phyloP scores from a whole-genome alignment of 1,139 yeast genomes.

The Kodamaea alishanica region DNA sequence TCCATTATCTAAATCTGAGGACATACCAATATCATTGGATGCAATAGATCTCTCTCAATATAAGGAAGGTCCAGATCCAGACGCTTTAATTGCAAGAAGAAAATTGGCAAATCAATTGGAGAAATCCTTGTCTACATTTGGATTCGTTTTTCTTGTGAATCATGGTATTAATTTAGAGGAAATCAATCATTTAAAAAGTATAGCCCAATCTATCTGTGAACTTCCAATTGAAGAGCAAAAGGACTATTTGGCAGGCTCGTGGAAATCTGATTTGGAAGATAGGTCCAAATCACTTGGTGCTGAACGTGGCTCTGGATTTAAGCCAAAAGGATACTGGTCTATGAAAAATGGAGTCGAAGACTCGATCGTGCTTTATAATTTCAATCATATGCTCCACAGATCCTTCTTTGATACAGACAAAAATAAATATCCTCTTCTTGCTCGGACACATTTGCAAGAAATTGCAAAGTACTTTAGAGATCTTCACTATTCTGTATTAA shows the following conservation, averaged over 20 bases:
- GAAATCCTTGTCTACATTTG: conserved; percentile 21
- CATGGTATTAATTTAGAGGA: conserved; percentile 19
- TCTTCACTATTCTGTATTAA: conserved; percentile 21
- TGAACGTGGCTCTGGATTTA: conserved; percentile 30
- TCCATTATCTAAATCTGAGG: conserved; percentile 11
- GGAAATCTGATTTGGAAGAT: conserved; percentile 13
- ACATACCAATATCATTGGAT: conserved; percentile 15
- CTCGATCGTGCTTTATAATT: conserved; percentile 28
- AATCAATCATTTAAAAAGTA: conserved; percentile 18
- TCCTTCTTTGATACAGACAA: conserved; percentile 18
- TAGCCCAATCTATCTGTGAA: conserved; percentile 23
- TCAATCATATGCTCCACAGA: conserved; percentile 23
- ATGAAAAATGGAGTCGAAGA: conserved; percentile 31
- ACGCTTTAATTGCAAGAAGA: conserved; percentile 12
- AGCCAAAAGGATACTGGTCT: conserved; percentile 31
- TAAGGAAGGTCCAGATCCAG: conserved; percentile 16
- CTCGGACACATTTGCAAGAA: conserved; percentile 21
- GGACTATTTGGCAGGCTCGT: conserved; percentile 25
- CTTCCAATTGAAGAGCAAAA: conserved; percentile 19
- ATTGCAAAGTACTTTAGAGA: conserved; percentile 23
- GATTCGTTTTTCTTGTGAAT: conserved; percentile 20
- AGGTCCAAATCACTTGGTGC: conserved; percentile 16
- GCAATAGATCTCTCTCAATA: conserved; percentile 19
- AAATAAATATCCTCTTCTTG: conserved; percentile 24
- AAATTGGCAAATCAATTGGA: conserved; percentile 19